Evolutionary conservation across 331 rosid species (phyloP).

Genomic region (Quercus phellos): DNA sequence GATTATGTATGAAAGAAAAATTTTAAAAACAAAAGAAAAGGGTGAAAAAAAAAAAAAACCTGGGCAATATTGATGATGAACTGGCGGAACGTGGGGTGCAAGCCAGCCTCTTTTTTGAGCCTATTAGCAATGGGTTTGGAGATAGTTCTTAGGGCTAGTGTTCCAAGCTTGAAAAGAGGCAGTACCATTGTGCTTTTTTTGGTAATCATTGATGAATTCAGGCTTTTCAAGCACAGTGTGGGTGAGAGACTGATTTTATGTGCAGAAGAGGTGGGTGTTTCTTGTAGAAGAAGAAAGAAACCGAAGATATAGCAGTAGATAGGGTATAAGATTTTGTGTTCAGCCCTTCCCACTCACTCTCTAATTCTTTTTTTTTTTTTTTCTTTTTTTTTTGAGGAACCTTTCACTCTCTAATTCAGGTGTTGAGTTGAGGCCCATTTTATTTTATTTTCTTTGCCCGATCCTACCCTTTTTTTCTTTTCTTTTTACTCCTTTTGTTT

Average conservation of each 20-base stretch:
- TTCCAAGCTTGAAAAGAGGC: slow-evolving; percentile 76
- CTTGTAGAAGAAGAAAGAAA: slow-evolving; percentile 30
- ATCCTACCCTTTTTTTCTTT: no score
- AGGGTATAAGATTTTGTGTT: no score
- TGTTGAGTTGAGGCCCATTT: no score
- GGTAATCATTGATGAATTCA: neutral
- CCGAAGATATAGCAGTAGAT: no score
- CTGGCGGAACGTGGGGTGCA: slow-evolving; percentile 77
- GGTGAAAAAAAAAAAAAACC: slow-evolving; percentile 24
- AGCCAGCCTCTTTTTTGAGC: slow-evolving; percentile 67
- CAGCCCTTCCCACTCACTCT: no score
- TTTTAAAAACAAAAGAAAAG: no score
- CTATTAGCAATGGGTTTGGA: slow-evolving; percentile 76
- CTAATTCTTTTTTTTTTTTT: no score
- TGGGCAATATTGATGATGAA: slow-evolving; percentile 65
- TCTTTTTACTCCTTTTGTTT: no score
- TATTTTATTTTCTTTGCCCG: no score
- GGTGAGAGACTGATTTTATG: neutral
- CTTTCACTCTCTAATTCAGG: no score
- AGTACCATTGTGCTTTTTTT: slow-evolving; percentile 33
- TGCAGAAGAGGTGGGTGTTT: slow-evolving; percentile 15
- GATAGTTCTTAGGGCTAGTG: slow-evolving; percentile 60
- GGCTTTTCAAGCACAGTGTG: neutral
- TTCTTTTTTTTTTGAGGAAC: no score
- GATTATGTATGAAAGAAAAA: no score